These are phyloP conservation scores for Sugiyamaella novakii DNA, from an alignment of 1,139 yeast species.

Conservation along the genomic window DNA sequence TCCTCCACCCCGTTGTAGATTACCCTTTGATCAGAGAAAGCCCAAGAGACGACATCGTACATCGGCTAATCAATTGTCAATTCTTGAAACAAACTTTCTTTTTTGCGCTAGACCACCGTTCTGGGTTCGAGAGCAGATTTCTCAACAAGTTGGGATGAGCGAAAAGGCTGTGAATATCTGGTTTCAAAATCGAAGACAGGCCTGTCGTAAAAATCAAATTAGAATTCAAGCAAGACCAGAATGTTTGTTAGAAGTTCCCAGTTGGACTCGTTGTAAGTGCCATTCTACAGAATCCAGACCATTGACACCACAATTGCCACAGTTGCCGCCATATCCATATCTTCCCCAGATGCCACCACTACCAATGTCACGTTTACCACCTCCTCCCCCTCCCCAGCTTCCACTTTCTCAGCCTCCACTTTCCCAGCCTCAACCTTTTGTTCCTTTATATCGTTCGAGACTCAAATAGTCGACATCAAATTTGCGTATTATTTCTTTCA, in stretches of 20 bases:
- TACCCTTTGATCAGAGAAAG: constrained; percentile 8
- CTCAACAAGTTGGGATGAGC: constrained; percentile 7
- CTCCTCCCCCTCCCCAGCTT: constrained; percentile 11
- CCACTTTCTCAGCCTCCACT: not conserved
- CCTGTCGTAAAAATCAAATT: not conserved
- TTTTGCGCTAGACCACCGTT: constrained; percentile 7
- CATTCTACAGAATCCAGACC: not conserved
- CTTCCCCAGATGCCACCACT: too few relatives aligned
- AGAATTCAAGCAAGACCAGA: constrained; percentile 1
- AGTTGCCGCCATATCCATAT: too few relatives aligned
- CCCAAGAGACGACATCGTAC: constrained; percentile 12
- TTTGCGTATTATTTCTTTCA: too few relatives aligned
- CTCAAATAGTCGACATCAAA: too few relatives aligned
- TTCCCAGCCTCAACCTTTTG: not conserved
- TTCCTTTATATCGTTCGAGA: not conserved
- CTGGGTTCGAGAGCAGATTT: constrained; percentile 12
- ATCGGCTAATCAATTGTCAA: constrained; percentile 5
- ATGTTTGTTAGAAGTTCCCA: not conserved
- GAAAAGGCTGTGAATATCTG: constrained; percentile 14
- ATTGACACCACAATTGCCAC: not conserved
- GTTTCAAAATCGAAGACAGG: constrained; percentile 14
- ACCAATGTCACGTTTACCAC: too few relatives aligned
- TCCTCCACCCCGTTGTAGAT: constrained; percentile 10
- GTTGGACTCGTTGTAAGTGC: too few relatives aligned
- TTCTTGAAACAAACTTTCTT: constrained; percentile 7